These are phyloP conservation scores for Kluyveromyces wickerhamii DNA, from an alignment of 805 yeast genomes.

Conservation along the genomic window DNA sequence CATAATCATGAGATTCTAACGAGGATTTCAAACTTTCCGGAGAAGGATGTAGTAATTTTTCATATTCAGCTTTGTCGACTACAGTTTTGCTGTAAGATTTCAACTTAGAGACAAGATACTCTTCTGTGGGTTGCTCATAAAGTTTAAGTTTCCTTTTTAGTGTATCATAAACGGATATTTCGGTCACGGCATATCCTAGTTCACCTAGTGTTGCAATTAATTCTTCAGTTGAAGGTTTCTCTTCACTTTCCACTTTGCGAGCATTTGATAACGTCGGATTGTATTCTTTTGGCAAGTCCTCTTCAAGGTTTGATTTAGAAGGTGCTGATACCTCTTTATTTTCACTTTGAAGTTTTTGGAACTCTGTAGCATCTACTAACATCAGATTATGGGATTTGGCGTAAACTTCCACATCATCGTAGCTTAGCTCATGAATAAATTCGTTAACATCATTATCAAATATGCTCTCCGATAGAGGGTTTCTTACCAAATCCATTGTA, in stretches of 20 bases:
- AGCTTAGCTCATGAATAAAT: slow-evolving; percentile 8
- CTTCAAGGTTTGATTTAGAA: too few species aligned
- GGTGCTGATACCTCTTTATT: too few species aligned
- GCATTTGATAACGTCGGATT: slow-evolving; percentile 16
- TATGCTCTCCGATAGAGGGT: slow-evolving; percentile 6
- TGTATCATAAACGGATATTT: slow-evolving; percentile 4
- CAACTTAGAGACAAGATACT: neutral
- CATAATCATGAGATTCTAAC: slow-evolving; percentile 17
- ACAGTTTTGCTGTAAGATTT: slow-evolving; percentile 10
- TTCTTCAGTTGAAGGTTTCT: slow-evolving; percentile 9
- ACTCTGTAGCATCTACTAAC: slow-evolving; percentile 20
- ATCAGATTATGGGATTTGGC: slow-evolving; percentile 27
- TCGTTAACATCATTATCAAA: slow-evolving; percentile 4
- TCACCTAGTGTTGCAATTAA: slow-evolving; percentile 5
- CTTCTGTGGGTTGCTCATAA: slow-evolving; percentile 4
- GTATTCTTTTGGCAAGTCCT: slow-evolving; percentile 25
- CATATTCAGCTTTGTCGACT: slow-evolving; percentile 19
- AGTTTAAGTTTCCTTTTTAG: slow-evolving; percentile 4
- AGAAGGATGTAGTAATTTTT: slow-evolving; percentile 13
- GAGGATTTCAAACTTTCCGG: slow-evolving; percentile 15
- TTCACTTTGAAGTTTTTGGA: slow-evolving; percentile 5
- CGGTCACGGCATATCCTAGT: slow-evolving; percentile 5
- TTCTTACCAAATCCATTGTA: slow-evolving; percentile 8
- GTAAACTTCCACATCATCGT: slow-evolving; percentile 24
- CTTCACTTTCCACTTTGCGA: slow-evolving; percentile 8